Conservation (phyloP, 2,329 filamentous ascomycete genomes). For the Aureobasidium sp. region DNA sequence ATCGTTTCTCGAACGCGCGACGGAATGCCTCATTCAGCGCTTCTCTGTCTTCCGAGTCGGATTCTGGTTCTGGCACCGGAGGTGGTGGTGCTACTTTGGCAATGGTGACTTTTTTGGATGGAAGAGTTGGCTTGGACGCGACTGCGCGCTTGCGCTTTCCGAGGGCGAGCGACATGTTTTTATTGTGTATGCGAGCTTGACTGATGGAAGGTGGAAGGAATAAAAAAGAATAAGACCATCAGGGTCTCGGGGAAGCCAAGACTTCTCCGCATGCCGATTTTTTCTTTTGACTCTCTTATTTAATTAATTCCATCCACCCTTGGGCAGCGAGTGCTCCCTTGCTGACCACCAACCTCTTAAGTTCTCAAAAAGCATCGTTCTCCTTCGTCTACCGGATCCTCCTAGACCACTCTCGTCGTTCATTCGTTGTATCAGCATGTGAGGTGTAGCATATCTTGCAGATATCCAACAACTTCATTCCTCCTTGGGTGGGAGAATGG, state of each 20-base stretch:
- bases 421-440: neutral
- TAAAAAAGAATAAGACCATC: neutral
- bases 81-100: neutral
- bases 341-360: neutral
- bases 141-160: slow-evolving; percentile 39
- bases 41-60: slow-evolving; percentile 50
- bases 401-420: neutral
- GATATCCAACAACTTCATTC: neutral
- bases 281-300: neutral
- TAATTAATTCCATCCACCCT: neutral
- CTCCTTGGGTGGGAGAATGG: neutral
- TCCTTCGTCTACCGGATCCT: neutral
- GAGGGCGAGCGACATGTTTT: slow-evolving; percentile 33
- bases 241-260: slow-evolving; percentile 14
- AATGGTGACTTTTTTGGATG: slow-evolving; percentile 9
- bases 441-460: neutral
- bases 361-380: neutral
- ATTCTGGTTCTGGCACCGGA: slow-evolving; percentile 16
- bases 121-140: slow-evolving; percentile 21
- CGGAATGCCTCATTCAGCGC: slow-evolving; percentile 57
- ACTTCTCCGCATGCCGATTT: neutral
- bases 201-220: neutral
- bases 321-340: neutral
- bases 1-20: slow-evolving; percentile 80
- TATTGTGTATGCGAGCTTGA: neutral